phyloP scores from a whole-genome alignment of 2,329 filamentous ascomycete genomes.

The Westerdykella aurantiaca region DNA sequence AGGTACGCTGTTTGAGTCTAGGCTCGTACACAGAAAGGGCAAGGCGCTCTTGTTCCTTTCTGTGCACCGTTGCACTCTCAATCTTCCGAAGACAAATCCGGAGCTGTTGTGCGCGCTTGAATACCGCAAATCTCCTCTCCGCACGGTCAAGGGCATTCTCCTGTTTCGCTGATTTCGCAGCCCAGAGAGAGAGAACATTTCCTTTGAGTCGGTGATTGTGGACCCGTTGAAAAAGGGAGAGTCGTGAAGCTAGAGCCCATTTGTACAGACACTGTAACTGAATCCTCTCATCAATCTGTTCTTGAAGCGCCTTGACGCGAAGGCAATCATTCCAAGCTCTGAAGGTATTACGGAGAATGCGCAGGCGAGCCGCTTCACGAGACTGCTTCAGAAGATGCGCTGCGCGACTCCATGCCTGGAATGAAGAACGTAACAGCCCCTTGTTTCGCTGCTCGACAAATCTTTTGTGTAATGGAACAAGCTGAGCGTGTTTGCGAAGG shows the following conservation, averaged over 20 bases:
- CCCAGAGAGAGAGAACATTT: conserved; percentile 24
- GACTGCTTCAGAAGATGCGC: conserved; percentile 43
- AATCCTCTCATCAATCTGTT: conserved; percentile 52
- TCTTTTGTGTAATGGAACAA: conserved; percentile 41
- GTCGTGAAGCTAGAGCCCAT: conserved; percentile 52
- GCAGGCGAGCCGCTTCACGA: conserved; percentile 45
- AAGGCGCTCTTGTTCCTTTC: conserved; percentile 27
- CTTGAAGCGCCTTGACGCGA: conserved; percentile 48
- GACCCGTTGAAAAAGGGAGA: conserved; percentile 38
- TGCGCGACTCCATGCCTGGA: conserved; percentile 47
- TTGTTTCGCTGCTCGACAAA: conserved; percentile 45
- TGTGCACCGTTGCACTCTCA: conserved; percentile 20
- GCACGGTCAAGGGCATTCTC: conserved; percentile 24
- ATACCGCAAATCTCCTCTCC: conserved; percentile 25
- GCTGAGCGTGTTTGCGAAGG: conserved; percentile 36
- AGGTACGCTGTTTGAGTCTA: conserved; percentile 34
- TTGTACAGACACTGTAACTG: conserved; percentile 54
- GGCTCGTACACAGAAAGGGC: conserved; percentile 40
- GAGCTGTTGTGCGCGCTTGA: conserved; percentile 26
- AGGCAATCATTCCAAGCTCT: conserved; percentile 58
- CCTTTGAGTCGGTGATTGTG: conserved; percentile 27
- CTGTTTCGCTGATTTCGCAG: conserved; percentile 22
- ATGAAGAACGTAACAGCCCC: conserved; percentile 30
- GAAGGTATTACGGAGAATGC: conserved; percentile 53
- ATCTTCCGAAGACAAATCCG: conserved; percentile 24